Evolutionary conservation across 768 basidiomycete species (phyloP).

Genomic region (Lentinula sp.): DNA sequence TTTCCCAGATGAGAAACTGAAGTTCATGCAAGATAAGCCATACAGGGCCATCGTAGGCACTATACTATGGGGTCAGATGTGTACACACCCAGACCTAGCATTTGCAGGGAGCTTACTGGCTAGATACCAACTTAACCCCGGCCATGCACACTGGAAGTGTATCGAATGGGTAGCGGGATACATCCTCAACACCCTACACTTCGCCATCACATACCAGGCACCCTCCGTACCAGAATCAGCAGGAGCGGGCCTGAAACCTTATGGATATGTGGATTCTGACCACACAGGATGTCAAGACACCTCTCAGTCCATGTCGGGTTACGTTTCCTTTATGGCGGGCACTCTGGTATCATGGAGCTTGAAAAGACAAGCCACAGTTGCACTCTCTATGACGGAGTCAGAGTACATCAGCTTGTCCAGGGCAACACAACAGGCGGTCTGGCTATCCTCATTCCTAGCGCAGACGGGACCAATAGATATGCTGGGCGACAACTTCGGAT

Average conservation of each 20-base stretch:
- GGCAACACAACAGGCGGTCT: constrained; percentile 17
- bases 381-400: too few species aligned
- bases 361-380: too few species aligned
- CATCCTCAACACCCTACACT: background rate
- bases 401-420: constrained; percentile 13
- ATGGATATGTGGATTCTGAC: constrained; percentile 10
- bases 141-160: background rate
- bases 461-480: constrained; percentile 16
- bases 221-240: background rate
- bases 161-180: background rate
- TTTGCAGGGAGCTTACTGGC: background rate
- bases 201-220: background rate
- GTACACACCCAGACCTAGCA: background rate
- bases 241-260: background rate
- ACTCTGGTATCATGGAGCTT: constrained; percentile 26
- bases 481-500: constrained; percentile 20
- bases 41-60: background rate
- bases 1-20: background rate
- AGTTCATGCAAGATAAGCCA: background rate
- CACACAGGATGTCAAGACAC: constrained; percentile 11
- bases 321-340: constrained; percentile 22
- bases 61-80: background rate
- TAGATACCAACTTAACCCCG: background rate
- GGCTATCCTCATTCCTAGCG: constrained; percentile 17
- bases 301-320: constrained; percentile 26